Evolutionary conservation across 1,284 basidiomycete species (phyloP).

Genomic region (Lentinula novae-zelandiae): DNA sequence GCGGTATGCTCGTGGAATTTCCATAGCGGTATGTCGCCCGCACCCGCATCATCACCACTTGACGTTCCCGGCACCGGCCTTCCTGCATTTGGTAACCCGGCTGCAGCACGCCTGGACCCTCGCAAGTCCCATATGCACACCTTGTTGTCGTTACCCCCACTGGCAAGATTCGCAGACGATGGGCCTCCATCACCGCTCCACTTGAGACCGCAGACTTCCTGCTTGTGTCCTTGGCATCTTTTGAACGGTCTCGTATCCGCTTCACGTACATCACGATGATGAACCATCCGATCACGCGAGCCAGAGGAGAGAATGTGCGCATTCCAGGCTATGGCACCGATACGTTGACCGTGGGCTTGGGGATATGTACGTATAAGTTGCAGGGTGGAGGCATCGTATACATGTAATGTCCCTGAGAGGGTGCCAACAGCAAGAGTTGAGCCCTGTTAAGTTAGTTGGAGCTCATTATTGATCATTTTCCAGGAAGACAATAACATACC

Average conservation of each 20-base stretch:
- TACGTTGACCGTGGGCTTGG: slow-evolving; percentile 83
- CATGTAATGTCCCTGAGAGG: slow-evolving; percentile 81
- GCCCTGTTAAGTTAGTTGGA: slow-evolving; percentile 45
- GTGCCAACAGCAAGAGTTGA: slow-evolving; percentile 92
- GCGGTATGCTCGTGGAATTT: slow-evolving; percentile 96
- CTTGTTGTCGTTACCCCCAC: slow-evolving; percentile 98
- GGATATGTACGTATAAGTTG: slow-evolving; percentile 83
- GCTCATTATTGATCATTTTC: neutral
- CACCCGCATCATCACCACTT: slow-evolving; percentile 34
- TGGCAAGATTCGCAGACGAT: slow-evolving; percentile 75
- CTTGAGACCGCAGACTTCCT: slow-evolving; percentile 95
- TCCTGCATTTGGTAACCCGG: slow-evolving; percentile 19
- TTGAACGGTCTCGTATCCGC: slow-evolving; percentile 69
- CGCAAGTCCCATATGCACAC: slow-evolving; percentile 93
- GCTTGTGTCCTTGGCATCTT: slow-evolving; percentile 79
- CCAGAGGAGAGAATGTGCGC: slow-evolving; percentile 86
- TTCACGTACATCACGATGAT: slow-evolving; percentile 90
- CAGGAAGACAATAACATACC: slow-evolving; percentile 36
- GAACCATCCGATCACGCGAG: slow-evolving; percentile 86
- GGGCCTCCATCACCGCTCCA: slow-evolving; percentile 74
- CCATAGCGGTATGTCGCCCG: slow-evolving; percentile 66
- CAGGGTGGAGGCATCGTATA: slow-evolving; percentile 89
- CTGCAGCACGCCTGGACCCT: slow-evolving; percentile 47
- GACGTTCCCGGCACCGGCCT: slow-evolving; percentile 24
- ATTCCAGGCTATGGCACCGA: slow-evolving; percentile 96